A percentile compares a stretch with the other conserved stretches of the same genome.
Evolutionary conservation across 257 asterid genomes (phyloP).

Genomic region (Capsicum chinense): DNA sequence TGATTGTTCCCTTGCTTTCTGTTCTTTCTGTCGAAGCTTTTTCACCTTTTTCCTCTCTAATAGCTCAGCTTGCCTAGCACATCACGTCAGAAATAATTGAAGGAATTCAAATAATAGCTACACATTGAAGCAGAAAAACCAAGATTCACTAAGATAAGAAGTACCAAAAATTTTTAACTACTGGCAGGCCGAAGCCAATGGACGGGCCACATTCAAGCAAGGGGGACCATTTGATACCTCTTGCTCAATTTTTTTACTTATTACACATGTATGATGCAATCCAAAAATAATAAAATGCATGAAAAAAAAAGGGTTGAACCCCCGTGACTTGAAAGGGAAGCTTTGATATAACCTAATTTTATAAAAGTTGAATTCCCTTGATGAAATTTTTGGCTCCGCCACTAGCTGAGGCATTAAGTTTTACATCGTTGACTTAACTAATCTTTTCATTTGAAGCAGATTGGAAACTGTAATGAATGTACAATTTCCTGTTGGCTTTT

Average conservation of each 20-base stretch:
- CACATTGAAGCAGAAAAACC: not conserved
- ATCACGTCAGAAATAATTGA: conserved; percentile 17
- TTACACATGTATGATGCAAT: not conserved
- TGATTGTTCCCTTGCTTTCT: conserved; percentile 59
- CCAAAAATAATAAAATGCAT: conserved; percentile 15
- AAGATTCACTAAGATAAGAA: conserved; percentile 16
- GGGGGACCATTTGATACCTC: not conserved
- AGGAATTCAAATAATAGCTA: not conserved
- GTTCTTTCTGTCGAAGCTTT: conserved; percentile 84
- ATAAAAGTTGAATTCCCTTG: not conserved
- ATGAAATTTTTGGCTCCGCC: not conserved
- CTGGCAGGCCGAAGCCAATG: not conserved
- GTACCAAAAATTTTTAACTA: not conserved
- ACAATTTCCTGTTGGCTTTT: not conserved
- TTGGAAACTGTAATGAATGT: not conserved
- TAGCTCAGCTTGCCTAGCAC: conserved; percentile 63
- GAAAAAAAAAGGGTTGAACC: not conserved
- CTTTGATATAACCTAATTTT: conserved; percentile 6
- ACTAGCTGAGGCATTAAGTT: not conserved
- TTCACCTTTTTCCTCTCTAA: conserved; percentile 76
- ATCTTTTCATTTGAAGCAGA: conserved; percentile 20
- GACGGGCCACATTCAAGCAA: not conserved
- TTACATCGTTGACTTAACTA: conserved; percentile 12
- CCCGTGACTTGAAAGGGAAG: not conserved
- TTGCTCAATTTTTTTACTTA: not conserved